phyloP scores from a whole-genome alignment of 345 rosid species.

The Camelina laxa region DNA sequence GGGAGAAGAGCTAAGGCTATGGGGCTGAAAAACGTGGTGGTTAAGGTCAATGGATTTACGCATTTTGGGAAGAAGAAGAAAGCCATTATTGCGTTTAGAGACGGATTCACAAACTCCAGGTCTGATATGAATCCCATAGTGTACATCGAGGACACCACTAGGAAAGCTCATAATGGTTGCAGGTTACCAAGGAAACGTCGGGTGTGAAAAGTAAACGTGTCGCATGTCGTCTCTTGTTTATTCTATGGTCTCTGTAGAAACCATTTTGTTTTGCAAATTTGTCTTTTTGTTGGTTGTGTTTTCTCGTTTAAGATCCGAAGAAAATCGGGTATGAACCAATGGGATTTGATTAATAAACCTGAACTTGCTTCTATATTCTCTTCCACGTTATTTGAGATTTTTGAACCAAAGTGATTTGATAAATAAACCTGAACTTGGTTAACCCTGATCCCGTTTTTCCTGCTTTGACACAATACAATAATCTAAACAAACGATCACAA shows the following conservation, averaged over 20 bases:
- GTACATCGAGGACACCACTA: slow-evolving; percentile 82
- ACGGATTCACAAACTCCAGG: slow-evolving; percentile 62
- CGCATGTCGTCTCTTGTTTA: slow-evolving; percentile 6
- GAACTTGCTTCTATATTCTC: not conserved
- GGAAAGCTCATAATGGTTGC: slow-evolving; percentile 86
- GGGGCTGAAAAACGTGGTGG: slow-evolving; percentile 83
- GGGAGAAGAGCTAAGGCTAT: slow-evolving; percentile 65
- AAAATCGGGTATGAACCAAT: not conserved
- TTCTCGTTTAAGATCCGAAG: not conserved
- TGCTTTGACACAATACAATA: not conserved
- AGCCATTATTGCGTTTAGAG: slow-evolving; percentile 75
- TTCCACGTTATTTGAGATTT: not conserved
- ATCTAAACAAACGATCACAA: too few relatives aligned
- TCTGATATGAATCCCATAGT: slow-evolving; percentile 61
- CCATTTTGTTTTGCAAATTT: slow-evolving; percentile 1
- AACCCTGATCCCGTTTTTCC: not conserved
- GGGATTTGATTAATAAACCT: too few relatives aligned
- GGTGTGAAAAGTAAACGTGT: slow-evolving; percentile 36
- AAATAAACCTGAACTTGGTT: slow-evolving; percentile 19
- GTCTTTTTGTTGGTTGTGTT: slow-evolving; percentile 30
- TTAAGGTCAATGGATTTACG: slow-evolving; percentile 83
- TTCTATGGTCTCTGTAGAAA: not conserved
- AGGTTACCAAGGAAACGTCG: slow-evolving; percentile 85
- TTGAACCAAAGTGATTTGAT: slow-evolving; percentile 1
- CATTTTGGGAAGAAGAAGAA: slow-evolving; percentile 81